Percentiles rank a stretch among this genome's conserved stretches.
Conservation (phyloP, 441 rosid species). For the Geranium incanum region DNA sequence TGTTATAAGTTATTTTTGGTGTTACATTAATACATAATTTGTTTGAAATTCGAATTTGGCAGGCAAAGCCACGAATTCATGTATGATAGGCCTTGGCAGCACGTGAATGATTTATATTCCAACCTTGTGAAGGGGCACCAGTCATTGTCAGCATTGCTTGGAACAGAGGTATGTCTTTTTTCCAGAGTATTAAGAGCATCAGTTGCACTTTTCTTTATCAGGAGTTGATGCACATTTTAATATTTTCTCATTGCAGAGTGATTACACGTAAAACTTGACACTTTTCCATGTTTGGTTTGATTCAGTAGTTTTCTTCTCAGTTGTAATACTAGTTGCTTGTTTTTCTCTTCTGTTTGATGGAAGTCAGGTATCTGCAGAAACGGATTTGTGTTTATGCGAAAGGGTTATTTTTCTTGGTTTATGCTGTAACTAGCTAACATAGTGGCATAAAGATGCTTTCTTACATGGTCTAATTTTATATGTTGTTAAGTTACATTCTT, state of each 20-base stretch:
- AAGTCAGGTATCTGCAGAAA: not conserved
- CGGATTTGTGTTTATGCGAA: not conserved
- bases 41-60: not conserved
- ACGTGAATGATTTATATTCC: slow-evolving; percentile 57
- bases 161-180: not conserved
- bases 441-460: not conserved
- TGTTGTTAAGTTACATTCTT: not conserved
- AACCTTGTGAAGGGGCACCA: slow-evolving; percentile 42
- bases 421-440: not conserved
- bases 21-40: not conserved
- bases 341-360: not conserved
- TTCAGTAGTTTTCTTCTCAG: not conserved
- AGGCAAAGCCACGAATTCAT: slow-evolving; percentile 72
- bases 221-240: not conserved
- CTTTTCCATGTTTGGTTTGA: not conserved
- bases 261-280: not conserved
- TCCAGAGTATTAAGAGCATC: not conserved
- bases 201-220: not conserved
- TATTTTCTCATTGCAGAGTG: not conserved
- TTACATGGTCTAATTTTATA: not conserved
- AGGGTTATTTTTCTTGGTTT: not conserved
- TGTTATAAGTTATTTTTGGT: not conserved
- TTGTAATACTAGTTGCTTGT: not conserved
- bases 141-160: slow-evolving; percentile 39
- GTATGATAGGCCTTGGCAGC: slow-evolving; percentile 69